Evolutionary conservation across 1,139 yeast species (phyloP).

Genomic region (Candida sanyaensis): DNA sequence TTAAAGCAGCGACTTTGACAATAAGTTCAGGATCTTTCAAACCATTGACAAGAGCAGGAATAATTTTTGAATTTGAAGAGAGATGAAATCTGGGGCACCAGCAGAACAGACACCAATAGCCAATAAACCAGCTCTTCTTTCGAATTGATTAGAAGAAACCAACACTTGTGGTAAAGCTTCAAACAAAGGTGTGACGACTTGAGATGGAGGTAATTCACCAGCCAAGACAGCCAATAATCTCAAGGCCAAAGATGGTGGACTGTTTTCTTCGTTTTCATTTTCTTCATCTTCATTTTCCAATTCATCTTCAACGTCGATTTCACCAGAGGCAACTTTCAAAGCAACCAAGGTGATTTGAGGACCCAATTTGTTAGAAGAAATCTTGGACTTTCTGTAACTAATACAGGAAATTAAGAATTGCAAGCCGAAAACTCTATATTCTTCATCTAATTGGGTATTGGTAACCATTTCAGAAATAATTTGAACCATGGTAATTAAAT

Average conservation of each 20-base stretch:
- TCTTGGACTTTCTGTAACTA: slow-evolving; percentile 68
- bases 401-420: slow-evolving; percentile 83
- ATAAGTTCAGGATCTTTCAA: slow-evolving; percentile 74
- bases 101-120: slow-evolving; percentile 82
- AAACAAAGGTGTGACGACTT: slow-evolving; percentile 79
- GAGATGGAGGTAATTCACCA: slow-evolving; percentile 87
- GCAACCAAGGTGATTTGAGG: slow-evolving; percentile 77
- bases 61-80: slow-evolving; percentile 71
- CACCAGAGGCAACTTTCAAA: slow-evolving; percentile 77
- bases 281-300: slow-evolving; percentile 81
- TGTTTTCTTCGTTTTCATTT: slow-evolving; percentile 88
- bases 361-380: slow-evolving; percentile 69
- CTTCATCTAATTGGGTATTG: slow-evolving; percentile 71
- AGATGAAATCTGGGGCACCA: slow-evolving; percentile 93
- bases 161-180: slow-evolving; percentile 67
- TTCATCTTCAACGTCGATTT: slow-evolving; percentile 70
- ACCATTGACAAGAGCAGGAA: slow-evolving; percentile 74
- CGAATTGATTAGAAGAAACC: slow-evolving; percentile 63
- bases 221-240: slow-evolving; percentile 80
- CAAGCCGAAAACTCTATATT: slow-evolving; percentile 79
- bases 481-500: slow-evolving; percentile 66
- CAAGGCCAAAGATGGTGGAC: slow-evolving; percentile 77
- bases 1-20: slow-evolving; percentile 86
- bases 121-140: slow-evolving; percentile 86
- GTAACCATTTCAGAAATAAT: slow-evolving; percentile 77